Evolutionary conservation across 805 yeast species (phyloP).

Genomic region (Blastobotrys terrestris): DNA sequence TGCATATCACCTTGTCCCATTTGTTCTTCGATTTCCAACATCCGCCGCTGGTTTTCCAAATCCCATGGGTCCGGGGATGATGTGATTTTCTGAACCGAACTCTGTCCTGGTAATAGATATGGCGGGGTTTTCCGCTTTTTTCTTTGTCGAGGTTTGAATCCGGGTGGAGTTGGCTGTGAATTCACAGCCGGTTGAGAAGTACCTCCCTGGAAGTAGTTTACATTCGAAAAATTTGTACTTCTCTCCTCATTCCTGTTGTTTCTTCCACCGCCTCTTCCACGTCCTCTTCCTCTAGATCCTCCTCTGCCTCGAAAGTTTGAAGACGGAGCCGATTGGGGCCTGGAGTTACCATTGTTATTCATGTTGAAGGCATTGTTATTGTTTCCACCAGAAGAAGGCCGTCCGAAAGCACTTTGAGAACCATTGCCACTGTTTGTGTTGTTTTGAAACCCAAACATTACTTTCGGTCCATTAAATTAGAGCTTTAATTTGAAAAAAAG

Average conservation of each 20-base stretch:
- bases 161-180: slow-evolving; percentile 9
- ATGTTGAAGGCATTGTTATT: not conserved
- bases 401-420: not conserved
- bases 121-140: slow-evolving; percentile 7
- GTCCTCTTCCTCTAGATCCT: not conserved
- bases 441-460: not conserved
- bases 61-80: slow-evolving; percentile 56
- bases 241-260: not conserved
- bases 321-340: not conserved
- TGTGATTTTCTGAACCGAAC: not conserved
- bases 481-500: not conserved
- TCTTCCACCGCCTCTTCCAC: not conserved
- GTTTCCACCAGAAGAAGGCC: not conserved
- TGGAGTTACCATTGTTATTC: not conserved
- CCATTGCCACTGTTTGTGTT: not conserved
- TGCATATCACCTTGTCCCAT: slow-evolving; percentile 50
- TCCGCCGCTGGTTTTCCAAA: slow-evolving; percentile 54
- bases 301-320: not conserved
- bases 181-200: not conserved
- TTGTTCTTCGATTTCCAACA: slow-evolving; percentile 47
- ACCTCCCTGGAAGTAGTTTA: not conserved
- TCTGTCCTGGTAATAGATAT: slow-evolving; percentile 8
- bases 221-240: not conserved
- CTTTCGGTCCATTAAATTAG: not conserved
- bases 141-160: slow-evolving; percentile 10